A percentile compares a stretch with the other conserved stretches of the same genome.
Conservation (phyloP, 2,329 filamentous ascomycete genomes). For the Talaromyces sp. region DNA sequence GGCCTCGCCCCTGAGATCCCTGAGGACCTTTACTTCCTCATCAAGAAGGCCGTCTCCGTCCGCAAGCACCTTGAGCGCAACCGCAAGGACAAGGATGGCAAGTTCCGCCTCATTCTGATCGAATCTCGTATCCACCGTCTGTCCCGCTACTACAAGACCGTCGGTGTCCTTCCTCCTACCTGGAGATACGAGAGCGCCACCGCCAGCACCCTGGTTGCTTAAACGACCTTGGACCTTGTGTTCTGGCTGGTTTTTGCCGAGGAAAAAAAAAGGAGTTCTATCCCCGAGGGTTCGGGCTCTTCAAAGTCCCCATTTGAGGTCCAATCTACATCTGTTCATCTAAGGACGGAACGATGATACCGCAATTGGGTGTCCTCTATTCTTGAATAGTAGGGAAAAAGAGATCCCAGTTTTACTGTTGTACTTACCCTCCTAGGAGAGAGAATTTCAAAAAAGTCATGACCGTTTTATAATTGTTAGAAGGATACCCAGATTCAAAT, state of each 20-base stretch:
- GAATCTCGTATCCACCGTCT: slow-evolving; percentile 99
- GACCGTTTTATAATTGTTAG: background rate
- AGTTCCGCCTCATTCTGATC: slow-evolving; percentile 99
- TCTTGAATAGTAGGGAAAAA: background rate
- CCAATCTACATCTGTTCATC: background rate
- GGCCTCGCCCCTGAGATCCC: slow-evolving; percentile 97
- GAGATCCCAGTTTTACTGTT: background rate
- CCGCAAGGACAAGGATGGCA: slow-evolving; percentile 99
- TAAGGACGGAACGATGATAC: background rate
- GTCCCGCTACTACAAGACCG: slow-evolving; percentile 99
- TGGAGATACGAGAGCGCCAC: slow-evolving; percentile 99
- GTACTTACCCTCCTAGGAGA: background rate
- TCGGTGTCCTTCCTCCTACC: slow-evolving; percentile 74
- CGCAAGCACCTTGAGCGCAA: slow-evolving; percentile 99
- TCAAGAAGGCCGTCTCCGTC: slow-evolving; percentile 99
- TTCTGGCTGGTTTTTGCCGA: background rate
- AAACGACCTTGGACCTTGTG: slow-evolving; percentile 38
- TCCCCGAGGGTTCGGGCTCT: background rate
- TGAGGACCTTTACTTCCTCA: slow-evolving; percentile 99
- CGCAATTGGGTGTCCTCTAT: background rate
- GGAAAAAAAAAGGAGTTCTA: background rate
- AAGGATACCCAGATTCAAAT: background rate
- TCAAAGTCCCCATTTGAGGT: background rate
- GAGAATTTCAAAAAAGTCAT: background rate
- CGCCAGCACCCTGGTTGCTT: slow-evolving; percentile 88